Evolutionary conservation across 371 early-diverging fungal genomes (phyloP), one percentile per base, ranked within the genome.

Genomic region (Rhizopus arrhizus): DNA sequence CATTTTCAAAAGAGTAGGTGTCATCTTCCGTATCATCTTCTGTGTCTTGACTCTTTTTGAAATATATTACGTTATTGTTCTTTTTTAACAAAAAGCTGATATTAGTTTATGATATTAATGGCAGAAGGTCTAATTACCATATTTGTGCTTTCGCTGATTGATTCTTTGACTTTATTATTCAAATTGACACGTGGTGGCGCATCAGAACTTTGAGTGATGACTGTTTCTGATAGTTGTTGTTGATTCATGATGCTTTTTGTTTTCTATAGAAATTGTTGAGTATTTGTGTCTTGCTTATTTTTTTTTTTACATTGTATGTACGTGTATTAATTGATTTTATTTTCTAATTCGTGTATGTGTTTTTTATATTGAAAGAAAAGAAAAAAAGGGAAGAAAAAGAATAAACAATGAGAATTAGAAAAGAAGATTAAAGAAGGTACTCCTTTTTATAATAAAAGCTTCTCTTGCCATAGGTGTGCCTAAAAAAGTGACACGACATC

Each of bases 361-460:
- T 32, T 53, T 15, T 42, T 56, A 48, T 66, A 45, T 59, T 55
- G 68, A 67, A 53, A 56, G 48, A 38, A 59, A 48, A 28, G 2
- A n/a, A 43, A 43, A 48, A 15, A 6, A 4, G 12, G 29, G 28
- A 28, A 29, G 31, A 29, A 48, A 48, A 29, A 28, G 15, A 48
- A 48, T 4, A 29, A 29, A 29, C 16, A 29, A 29, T 9, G n/a
- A 43, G 43, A 43, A 43, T 5, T 13, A 13, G n/a, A 43, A n/a
- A 43, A 43, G 13, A 43, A 43, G 15, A 13, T 5, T 1, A 43
- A n/a, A 40, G 43, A 43, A 43, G 48, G 8, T 29, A 7, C 28
- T 29, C 29, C 28, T 8, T 48, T 48, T 43, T 43, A 43, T 43
- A 43, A 40, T 16, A 45, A 22, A 22, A 22, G 22, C 2, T 22